Base-by-base conservation (phyloP, 768 basidiomycete genomes). In the Tricholoma saponaceum region DNA sequence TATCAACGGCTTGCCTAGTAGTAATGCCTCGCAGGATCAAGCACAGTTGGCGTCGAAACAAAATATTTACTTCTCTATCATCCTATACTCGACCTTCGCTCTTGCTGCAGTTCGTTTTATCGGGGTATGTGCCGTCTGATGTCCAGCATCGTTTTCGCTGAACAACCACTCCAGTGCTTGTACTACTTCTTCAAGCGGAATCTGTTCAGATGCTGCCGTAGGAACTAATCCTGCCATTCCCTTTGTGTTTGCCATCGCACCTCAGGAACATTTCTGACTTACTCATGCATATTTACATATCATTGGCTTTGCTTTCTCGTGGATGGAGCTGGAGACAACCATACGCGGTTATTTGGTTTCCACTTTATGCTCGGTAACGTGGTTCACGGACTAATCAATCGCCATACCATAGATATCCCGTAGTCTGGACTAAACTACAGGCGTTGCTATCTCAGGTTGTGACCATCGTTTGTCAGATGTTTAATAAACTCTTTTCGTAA, bases 181-280 rank as follows among this genome's bases (percentile, higher is more conserved):
- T 90, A 67, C 70, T 93, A 92, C 76, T 90, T 85, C 79, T 81
- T 92, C 77, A 89, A 82, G 72, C 83, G 90, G 61, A 91, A 92
- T 71, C 71, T 93, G 52, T 92, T 91, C 83, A 78, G 87, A 62
- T 88, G 80, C 70, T 93, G 87, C 81, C 82, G 91, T 64, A 82
- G 79, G 66, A 89, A 86, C 66, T 92, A 73, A 78, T 50, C 5
- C n/a, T 49, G 58, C n/a, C 20, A 30, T 50, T 41, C 39, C 32
- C 18, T 39, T 35, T 41, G 8, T 35, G 9, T 55, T 41, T 39
- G 20, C 25, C 52, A 49, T 57, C 37, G n/a, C 59, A 59, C 57
- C 23, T 57, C 56, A 47, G 44, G 49, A 58, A 54, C 55, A 51
- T 23, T 52, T 18, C n/a, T 57, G 10, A 1, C 12, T 9, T 35